Evolutionary conservation across 1,139 yeast species (phyloP).

Genomic region (Zygosaccharomyces pseudobailii): DNA sequence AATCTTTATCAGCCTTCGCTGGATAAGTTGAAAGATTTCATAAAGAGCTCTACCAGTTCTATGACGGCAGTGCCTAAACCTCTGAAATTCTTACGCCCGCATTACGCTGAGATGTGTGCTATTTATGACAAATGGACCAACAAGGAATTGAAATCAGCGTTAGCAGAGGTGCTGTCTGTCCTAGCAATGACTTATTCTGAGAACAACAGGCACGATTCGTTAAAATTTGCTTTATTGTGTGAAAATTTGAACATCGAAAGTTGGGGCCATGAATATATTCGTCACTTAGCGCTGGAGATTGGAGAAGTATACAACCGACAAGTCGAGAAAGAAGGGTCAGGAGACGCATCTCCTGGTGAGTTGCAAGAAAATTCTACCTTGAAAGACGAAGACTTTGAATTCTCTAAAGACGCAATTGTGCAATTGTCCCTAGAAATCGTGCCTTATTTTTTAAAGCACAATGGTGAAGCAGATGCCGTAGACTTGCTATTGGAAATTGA

Average conservation of each 20-base stretch:
- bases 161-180: constrained; percentile 88
- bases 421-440: constrained; percentile 71
- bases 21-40: constrained; percentile 64
- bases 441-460: constrained; percentile 87
- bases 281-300: constrained; percentile 91
- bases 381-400: constrained; percentile 21
- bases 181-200: constrained; percentile 94
- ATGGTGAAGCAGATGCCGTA: constrained; percentile 98
- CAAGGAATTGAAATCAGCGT: constrained; percentile 38
- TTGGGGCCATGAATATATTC: constrained; percentile 98
- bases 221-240: constrained; percentile 74
- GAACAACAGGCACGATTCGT: constrained; percentile 73
- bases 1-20: constrained; percentile 56
- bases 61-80: constrained; percentile 99
- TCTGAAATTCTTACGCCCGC: constrained; percentile 88
- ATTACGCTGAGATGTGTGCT: constrained; percentile 60
- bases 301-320: constrained; percentile 78
- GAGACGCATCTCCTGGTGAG: constrained; percentile 22
- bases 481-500: constrained; percentile 88
- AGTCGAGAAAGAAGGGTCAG: constrained; percentile 51
- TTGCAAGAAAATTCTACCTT: constrained; percentile 13
- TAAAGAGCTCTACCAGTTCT: constrained; percentile 90
- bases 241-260: constrained; percentile 60
- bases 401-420: constrained; percentile 45
- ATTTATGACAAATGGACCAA: constrained; percentile 66